Percentiles rank a stretch among this genome's conserved stretches.
Conservation (phyloP, 768 basidiomycete species). For the Boletus pseudo-olivaceus region DNA sequence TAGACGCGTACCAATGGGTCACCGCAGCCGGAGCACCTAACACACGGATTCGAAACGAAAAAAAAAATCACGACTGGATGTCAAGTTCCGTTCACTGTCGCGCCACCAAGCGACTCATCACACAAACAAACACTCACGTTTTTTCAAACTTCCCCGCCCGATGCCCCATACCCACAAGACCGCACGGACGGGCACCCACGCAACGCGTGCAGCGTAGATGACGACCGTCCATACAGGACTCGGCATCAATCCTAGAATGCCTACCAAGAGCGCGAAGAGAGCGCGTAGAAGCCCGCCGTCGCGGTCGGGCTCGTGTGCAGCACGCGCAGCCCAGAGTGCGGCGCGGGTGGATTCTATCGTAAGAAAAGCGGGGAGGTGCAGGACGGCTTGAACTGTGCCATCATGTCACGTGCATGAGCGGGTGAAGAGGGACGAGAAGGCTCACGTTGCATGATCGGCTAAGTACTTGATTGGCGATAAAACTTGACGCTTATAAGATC, state of each 20-base stretch:
- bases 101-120: not conserved
- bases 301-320: not conserved
- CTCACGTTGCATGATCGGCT: slow-evolving; percentile 1
- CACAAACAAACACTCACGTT: not conserved
- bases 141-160: slow-evolving; percentile 1
- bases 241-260: not conserved
- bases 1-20: not conserved
- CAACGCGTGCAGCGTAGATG: not conserved
- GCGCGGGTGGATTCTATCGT: slow-evolving; percentile 5
- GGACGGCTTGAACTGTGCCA: slow-evolving; percentile 2
- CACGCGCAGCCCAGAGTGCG: not conserved
- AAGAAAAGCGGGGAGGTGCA: slow-evolving; percentile 13
- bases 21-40: not conserved
- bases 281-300: slow-evolving; percentile 2
- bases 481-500: not conserved
- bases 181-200: not conserved
- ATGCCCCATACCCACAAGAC: slow-evolving; percentile 17
- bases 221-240: not conserved
- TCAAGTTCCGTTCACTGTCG: not conserved
- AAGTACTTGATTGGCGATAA: not conserved
- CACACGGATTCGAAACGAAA: not conserved
- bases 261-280: not conserved
- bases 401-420: not conserved
- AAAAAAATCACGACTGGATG: not conserved
- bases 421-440: not conserved